Evolutionary conservation across 306 rosid genomes (phyloP), one percentile per base, ranked within the genome.

Genomic region (Casuarina glauca): DNA sequence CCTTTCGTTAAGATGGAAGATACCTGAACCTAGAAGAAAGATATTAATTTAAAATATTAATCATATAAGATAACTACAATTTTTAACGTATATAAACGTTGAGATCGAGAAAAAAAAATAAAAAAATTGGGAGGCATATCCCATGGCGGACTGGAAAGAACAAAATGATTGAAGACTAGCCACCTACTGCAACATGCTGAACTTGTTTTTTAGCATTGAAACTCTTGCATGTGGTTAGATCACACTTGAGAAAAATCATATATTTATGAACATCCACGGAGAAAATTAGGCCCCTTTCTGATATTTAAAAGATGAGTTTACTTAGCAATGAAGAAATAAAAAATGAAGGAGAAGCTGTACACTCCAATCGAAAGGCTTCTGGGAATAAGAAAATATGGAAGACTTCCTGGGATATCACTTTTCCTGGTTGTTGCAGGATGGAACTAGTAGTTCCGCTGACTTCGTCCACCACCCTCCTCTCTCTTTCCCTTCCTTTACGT

Each of bases 401-500:
- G 45, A 35, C 1, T 35, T 13, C 38, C 35, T 44, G 51, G 6
- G 20, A 5, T 32, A 4, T 50, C 45, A 13, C 11, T 9, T n/a
- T 11, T 43, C 39, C 53, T 71, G 6, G 38, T 7, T 20, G n/a
- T 50, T 26, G 35, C 44, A 19, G 51, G 38, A 60, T 0, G 19
- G 35, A 20, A 38, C 5, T 53, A 53, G 82, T 70, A 75, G 85
- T 51, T 86, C 80, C 86, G 61, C 75, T 77, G 87, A 86, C 91
- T 74, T 87, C 73, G 86, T 88, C 92, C 76, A 74, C 74, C 81
- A 76, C 52, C 76, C 73, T 68, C 69, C n/a, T 52, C 80, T 68
- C 69, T 80, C 72, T 19, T 79, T 82, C 89, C 79, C 75, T 84
- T 77, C 85, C 85, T 62, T 81, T 83, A 92, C 91, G 95, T 92